Percentiles rank a stretch among this genome's conserved stretches.
These are phyloP conservation scores for Bocquillonia castaneifolia DNA, from an alignment of 441 rosid species.

Conservation along the genomic window DNA sequence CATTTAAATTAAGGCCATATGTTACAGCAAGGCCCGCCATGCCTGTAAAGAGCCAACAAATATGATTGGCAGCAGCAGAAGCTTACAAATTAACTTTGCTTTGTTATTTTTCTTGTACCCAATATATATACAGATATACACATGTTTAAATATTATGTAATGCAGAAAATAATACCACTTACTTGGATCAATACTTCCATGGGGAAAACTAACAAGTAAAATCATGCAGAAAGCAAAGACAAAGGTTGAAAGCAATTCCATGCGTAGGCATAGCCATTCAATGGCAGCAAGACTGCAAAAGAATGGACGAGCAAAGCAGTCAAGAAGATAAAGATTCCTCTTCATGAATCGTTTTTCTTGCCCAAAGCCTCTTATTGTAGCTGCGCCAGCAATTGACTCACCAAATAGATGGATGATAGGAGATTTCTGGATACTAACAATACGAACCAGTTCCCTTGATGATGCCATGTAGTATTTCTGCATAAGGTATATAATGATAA, in stretches of 20 bases:
- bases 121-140: background rate
- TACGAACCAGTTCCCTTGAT: slow-evolving; percentile 95
- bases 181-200: slow-evolving; percentile 97
- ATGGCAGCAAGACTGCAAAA: slow-evolving; percentile 97
- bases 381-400: slow-evolving; percentile 98
- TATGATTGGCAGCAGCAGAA: slow-evolving; percentile 18
- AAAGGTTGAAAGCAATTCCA: slow-evolving; percentile 96
- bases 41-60: slow-evolving; percentile 47
- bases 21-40: slow-evolving; percentile 99
- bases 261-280: slow-evolving; percentile 98
- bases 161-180: slow-evolving; percentile 33
- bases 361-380: slow-evolving; percentile 98
- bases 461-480: slow-evolving; percentile 99
- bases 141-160: background rate
- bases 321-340: slow-evolving; percentile 97
- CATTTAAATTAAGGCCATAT: slow-evolving; percentile 94
- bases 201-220: slow-evolving; percentile 93
- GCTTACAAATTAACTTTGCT: background rate
- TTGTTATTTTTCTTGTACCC: background rate
- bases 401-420: slow-evolving; percentile 95
- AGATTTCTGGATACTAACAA: slow-evolving; percentile 98
- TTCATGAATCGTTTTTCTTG: slow-evolving; percentile 97
- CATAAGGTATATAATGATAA: slow-evolving; percentile 22
- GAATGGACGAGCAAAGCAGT: slow-evolving; percentile 98
- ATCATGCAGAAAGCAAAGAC: slow-evolving; percentile 99